Conservation (phyloP, 805 yeast genomes). For the Schizosaccharomyces cryophilus region DNA sequence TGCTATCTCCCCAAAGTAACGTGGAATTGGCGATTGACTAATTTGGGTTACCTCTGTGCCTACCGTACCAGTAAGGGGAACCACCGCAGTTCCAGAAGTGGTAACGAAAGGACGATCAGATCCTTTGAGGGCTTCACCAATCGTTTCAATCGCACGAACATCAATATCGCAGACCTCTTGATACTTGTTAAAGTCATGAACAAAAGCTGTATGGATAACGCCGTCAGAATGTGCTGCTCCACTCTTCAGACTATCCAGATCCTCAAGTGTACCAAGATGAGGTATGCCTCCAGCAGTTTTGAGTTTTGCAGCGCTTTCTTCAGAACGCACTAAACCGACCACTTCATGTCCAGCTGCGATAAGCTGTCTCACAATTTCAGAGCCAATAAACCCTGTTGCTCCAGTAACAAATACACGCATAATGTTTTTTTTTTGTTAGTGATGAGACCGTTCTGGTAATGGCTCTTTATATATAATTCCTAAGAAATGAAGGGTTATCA, state of each 20-base stretch:
- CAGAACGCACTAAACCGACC: slow-evolving; percentile 4
- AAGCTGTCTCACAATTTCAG: slow-evolving; percentile 3
- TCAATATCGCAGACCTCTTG: slow-evolving; percentile 11
- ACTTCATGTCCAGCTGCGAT: slow-evolving; percentile 4
- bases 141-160: slow-evolving; percentile 11
- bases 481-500: no score
- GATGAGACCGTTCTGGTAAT: not conserved
- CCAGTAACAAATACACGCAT: slow-evolving; percentile 4
- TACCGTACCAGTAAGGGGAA: slow-evolving; percentile 4
- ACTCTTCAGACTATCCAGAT: slow-evolving; percentile 12
- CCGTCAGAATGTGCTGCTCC: slow-evolving; percentile 16
- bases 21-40: not conserved
- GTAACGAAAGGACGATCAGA: slow-evolving; percentile 13
- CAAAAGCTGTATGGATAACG: slow-evolving; percentile 17
- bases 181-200: slow-evolving; percentile 14
- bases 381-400: slow-evolving; percentile 4
- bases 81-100: slow-evolving; percentile 12
- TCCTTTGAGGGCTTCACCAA: slow-evolving; percentile 13
- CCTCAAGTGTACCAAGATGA: slow-evolving; percentile 14
- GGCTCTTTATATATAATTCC: not conserved
- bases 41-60: slow-evolving; percentile 6
- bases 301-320: slow-evolving; percentile 2
- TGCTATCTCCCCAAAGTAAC: slow-evolving; percentile 2
- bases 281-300: slow-evolving; percentile 11
- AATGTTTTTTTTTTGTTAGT: not conserved